A percentile compares a stretch with the other conserved stretches of the same genome.
Conservation (phyloP, 192 early-diverging fungal species). For the Obelidium mucronatum region DNA sequence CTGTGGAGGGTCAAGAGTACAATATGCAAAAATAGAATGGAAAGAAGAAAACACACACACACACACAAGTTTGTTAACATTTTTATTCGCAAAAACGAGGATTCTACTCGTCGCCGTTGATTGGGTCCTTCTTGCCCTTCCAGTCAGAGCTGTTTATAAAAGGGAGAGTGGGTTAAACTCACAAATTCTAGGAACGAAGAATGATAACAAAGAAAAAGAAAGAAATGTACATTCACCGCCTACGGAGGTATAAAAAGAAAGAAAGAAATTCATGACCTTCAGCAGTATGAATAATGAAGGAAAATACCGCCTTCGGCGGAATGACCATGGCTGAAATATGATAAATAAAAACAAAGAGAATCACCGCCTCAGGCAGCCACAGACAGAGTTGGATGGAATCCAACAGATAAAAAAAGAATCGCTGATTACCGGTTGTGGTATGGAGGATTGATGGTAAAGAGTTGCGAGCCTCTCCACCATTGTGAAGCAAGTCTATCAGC, state of each 20-base stretch:
- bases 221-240: too few relatives aligned
- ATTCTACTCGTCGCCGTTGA: too few relatives aligned
- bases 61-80: too few relatives aligned
- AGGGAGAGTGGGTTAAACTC: not conserved
- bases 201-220: not conserved
- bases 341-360: too few relatives aligned
- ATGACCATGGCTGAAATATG: not conserved
- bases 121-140: slow-evolving; percentile 39
- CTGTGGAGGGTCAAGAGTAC: too few relatives aligned
- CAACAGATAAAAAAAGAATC: slow-evolving; percentile 5
- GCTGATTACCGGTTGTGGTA: slow-evolving; percentile 41
- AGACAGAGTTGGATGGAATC: not conserved
- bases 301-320: too few relatives aligned
- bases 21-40: too few relatives aligned
- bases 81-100: too few relatives aligned
- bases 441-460: slow-evolving; percentile 54
- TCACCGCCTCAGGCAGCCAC: too few relatives aligned
- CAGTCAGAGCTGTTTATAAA: slow-evolving; percentile 27
- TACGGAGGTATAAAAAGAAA: too few relatives aligned
- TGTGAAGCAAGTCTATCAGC: slow-evolving; percentile 45
- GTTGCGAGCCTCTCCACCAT: slow-evolving; percentile 63
- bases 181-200: not conserved
- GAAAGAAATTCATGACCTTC: too few relatives aligned
- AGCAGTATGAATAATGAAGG: not conserved
- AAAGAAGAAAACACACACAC: too few relatives aligned